Conservation (phyloP, 2,329 filamentous ascomycete genomes). For the Didymella pinodella region DNA sequence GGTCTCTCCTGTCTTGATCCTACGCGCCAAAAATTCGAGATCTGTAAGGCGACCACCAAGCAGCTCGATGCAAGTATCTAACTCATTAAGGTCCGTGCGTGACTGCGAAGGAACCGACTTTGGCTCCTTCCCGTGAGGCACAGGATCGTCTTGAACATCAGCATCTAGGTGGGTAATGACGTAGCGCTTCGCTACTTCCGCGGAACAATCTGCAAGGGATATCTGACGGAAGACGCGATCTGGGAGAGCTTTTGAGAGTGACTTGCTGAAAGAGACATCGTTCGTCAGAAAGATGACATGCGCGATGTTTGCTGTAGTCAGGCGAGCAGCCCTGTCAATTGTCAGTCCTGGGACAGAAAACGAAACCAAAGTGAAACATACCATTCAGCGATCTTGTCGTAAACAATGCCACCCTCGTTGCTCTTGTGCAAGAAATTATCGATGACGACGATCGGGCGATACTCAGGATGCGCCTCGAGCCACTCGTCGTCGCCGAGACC, state of each 20-base stretch:
- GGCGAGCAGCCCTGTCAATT: slow-evolving; percentile 69
- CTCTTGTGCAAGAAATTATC: slow-evolving; percentile 90
- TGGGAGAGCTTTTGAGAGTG: slow-evolving; percentile 83
- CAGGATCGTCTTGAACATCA: slow-evolving; percentile 53
- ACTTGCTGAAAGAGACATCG: slow-evolving; percentile 87
- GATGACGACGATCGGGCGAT: slow-evolving; percentile 82
- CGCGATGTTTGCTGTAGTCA: slow-evolving; percentile 87
- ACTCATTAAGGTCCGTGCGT: slow-evolving; percentile 68
- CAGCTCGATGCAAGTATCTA: slow-evolving; percentile 81
- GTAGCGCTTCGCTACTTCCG: slow-evolving; percentile 86
- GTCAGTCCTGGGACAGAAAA: slow-evolving; percentile 16
- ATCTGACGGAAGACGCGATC: slow-evolving; percentile 91
- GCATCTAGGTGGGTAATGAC: slow-evolving; percentile 81
- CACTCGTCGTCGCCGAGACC: slow-evolving; percentile 82
- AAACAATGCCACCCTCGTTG: slow-evolving; percentile 57
- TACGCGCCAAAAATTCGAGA: slow-evolving; percentile 89
- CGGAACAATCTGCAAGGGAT: slow-evolving; percentile 81
- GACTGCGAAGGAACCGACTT: slow-evolving; percentile 58
- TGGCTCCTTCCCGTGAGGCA: slow-evolving; percentile 48
- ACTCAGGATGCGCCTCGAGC: slow-evolving; percentile 87
- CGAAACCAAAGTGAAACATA: slow-evolving; percentile 25
- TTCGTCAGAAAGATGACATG: slow-evolving; percentile 95
- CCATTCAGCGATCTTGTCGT: slow-evolving; percentile 75
- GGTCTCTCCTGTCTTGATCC: slow-evolving; percentile 85
- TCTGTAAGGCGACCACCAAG: slow-evolving; percentile 94